These are phyloP conservation scores for Buxus sempervirens DNA, from an alignment of 164 flowering plant species.

Conservation along the genomic window DNA sequence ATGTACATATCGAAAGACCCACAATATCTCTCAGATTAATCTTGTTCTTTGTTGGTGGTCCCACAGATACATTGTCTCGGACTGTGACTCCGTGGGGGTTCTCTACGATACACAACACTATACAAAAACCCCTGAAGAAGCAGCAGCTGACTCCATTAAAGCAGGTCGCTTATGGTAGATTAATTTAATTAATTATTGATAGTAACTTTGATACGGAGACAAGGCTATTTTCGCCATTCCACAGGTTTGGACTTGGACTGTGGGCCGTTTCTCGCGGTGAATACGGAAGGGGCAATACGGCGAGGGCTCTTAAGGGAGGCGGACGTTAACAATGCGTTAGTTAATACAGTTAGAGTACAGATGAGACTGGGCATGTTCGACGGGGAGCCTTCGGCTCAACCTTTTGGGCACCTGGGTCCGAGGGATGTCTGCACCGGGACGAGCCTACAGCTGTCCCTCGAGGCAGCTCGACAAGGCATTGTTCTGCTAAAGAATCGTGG, in stretches of 20 bases:
- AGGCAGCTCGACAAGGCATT: conserved; percentile 92
- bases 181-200: neutral
- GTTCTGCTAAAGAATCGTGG: conserved; percentile 73
- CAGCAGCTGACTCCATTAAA: conserved; percentile 86
- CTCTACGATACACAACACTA: conserved; percentile 70
- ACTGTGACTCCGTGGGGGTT: conserved; percentile 88
- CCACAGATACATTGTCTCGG: conserved; percentile 87
- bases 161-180: conserved; percentile 43
- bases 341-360: conserved; percentile 66
- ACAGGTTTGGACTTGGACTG: conserved; percentile 94
- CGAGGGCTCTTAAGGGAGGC: conserved; percentile 45
- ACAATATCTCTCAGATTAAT: neutral
- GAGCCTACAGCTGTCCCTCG: conserved; percentile 68
- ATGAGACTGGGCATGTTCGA: conserved; percentile 97
- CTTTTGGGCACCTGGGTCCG: conserved; percentile 60
- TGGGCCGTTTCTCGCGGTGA: conserved; percentile 70
- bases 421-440: conserved; percentile 59
- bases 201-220: neutral
- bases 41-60: neutral
- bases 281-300: conserved; percentile 60
- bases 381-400: conserved; percentile 58
- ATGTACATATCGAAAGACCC: neutral
- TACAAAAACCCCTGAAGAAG: conserved; percentile 81
- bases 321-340: conserved; percentile 54
- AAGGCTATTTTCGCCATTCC: neutral